Base-by-base conservation (phyloP, 2,329 filamentous ascomycete genomes). In the Coniochaeta hoffmannii region DNA sequence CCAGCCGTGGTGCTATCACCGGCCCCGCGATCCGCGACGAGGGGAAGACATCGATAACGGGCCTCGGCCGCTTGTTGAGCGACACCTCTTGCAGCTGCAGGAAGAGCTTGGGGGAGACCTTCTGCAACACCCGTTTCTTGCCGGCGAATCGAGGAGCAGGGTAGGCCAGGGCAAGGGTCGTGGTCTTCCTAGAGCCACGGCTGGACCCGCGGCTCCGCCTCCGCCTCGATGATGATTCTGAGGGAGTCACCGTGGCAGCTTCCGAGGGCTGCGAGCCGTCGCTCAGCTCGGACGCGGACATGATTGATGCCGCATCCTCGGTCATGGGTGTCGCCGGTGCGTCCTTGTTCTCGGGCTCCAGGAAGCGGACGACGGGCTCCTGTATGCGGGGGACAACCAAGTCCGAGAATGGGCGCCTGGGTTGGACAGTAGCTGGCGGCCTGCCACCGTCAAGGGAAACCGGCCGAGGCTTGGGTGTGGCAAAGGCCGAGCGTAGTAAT, bases 11-110 rank as follows among this genome's bases (percentile, higher is more conserved):
- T 22, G 84, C 77, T 56, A 82, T 83, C 60, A 77, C 75, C 53
- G 78, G 72, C 57, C 79, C 71, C 49, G 78, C 72, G 38, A 87
- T 73, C 14, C 80, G 73, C n/a, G 80, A 81, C 1, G 85, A 83
- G 0, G 88, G 87, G 41, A 90, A 79, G n/a, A 90, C 81, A 62
- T 93, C 88, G 60, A 89, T 83, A 4, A 82, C 80, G 1, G 88
- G 88, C 53, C 77, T 77, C 0, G 87, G 86, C 24, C 88, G 80
- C 15, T 75, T 75, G 58, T 82, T 78, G 38, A 76, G 70, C 2
- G 79, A 75, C n/a, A 90, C 68, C 56, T 82, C 78, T 64, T 91
- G 88, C 15, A 92, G 73, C 67, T 93, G 88, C 6, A 92, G 76
- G 6, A 90, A 72, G 17, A 90, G 72, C 53, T 82, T 82, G 11